A percentile compares a stretch with the other conserved stretches of the same genome.
Conservation (phyloP, 768 basidiomycete species). For the Lactarius tabidus region DNA sequence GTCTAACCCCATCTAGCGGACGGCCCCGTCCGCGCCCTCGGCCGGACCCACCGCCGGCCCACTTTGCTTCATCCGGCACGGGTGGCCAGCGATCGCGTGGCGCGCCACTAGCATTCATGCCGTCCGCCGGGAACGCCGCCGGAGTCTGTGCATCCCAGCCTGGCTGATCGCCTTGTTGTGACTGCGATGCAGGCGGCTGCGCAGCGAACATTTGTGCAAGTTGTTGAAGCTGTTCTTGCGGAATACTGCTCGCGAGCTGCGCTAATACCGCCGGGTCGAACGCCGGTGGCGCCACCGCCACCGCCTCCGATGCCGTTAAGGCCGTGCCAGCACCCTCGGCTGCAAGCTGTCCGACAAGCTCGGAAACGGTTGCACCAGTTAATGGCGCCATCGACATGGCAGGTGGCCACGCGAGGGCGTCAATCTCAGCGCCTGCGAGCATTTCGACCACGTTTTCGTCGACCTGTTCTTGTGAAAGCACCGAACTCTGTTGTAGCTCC, state of each 20-base stretch:
- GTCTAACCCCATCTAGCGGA: conserved; percentile 62
- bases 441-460: conserved; percentile 60
- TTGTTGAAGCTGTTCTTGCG: conserved; percentile 27
- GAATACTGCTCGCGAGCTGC: conserved; percentile 22
- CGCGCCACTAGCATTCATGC: conserved; percentile 20
- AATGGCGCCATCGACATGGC: conserved; percentile 28
- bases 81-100: conserved; percentile 38
- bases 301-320: conserved; percentile 34
- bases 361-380: conserved; percentile 53
- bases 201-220: conserved; percentile 24
- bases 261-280: conserved; percentile 16
- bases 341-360: conserved; percentile 63
- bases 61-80: conserved; percentile 42
- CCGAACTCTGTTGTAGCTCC: conserved; percentile 56
- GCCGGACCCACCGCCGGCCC: conserved; percentile 24
- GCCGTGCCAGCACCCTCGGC: conserved; percentile 32
- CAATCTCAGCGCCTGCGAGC: conserved; percentile 65
- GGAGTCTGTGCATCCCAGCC: conserved; percentile 23
- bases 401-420: conserved; percentile 56
- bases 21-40: conserved; percentile 45
- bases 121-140: conserved; percentile 23
- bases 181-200: conserved; percentile 27
- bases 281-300: conserved; percentile 35
- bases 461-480: conserved; percentile 56
- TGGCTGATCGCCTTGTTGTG: conserved; percentile 20